Evolutionary conservation across 306 rosid genomes (phyloP), one percentile per base, ranked within the genome.

Genomic region (Mucuna pruriens): DNA sequence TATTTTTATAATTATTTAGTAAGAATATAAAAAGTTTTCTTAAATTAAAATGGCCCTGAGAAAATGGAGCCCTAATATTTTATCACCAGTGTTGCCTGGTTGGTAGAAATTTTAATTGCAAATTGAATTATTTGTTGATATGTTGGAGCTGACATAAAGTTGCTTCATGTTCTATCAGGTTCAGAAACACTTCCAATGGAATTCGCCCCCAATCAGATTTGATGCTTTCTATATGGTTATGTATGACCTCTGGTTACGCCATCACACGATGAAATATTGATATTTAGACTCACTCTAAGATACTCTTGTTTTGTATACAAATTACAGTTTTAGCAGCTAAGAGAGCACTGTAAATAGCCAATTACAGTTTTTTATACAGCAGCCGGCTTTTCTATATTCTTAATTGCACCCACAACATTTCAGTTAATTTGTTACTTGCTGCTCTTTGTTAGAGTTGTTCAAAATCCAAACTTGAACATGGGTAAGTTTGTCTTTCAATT

Each of bases 191-290:
- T 95, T 91, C 84, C 94, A 93, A 42, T 95, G 99, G 99, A 93
- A 95, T 84, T 74, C 99, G 9, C 98, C 98, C 2, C 94, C 99
- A 12, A 42, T 87, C 66, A 89, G 85, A 81, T 85, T 57, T 31
- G 98, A 96, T 86, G 97, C 94, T 75, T 93, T 96, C 80, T 97
- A 96, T 81, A 88, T 93, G 99, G 97, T 93, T 52, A 96, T 93
- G 96, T 93, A 95, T 78, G 97, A 96, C 55, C 97, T 96, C 68
- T 96, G 99, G 97, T 80, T 93, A 81, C 97, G 94, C 80, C 98
- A 81, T 79, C 94, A 90, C 88, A 89, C 90, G 19, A 84, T 96
- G 83, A 88, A 90, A 83, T 96, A 92, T 76, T 95, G 87, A 89
- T 80, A 73, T 44, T 45, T 62, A 72, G 77, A 61, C 74, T 74